A percentile compares a stretch with the other conserved stretches of the same genome.
phyloP scores from a whole-genome alignment of 495 filamentous ascomycete species.

The Neurospora sp. region DNA sequence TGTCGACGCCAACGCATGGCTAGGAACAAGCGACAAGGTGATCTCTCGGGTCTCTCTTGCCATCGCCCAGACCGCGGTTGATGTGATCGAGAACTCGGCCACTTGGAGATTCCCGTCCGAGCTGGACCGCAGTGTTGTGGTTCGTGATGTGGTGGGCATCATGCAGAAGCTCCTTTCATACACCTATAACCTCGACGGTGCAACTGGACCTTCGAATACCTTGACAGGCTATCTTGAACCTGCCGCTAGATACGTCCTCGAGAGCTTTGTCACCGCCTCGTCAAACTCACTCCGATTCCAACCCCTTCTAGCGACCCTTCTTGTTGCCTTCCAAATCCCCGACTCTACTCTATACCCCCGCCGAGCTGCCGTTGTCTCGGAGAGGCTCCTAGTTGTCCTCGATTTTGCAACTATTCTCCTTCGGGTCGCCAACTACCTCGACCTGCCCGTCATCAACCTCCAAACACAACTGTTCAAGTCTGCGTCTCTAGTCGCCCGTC shows the following conservation, averaged over 20 bases:
- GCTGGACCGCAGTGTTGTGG: constrained; percentile 48
- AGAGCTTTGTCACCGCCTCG: constrained; percentile 62
- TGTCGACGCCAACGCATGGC: constrained; percentile 45
- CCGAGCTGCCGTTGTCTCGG: constrained; percentile 44
- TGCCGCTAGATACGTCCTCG: constrained; percentile 63
- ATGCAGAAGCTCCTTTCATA: constrained; percentile 64
- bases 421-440: constrained; percentile 55
- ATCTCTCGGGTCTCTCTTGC: constrained; percentile 62
- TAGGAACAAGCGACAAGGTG: constrained; percentile 66
- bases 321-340: constrained; percentile 55
- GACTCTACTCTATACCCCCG: constrained; percentile 53
- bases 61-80: constrained; percentile 61
- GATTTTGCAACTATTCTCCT: constrained; percentile 58
- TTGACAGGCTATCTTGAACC: constrained; percentile 51
- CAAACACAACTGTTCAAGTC: constrained; percentile 73
- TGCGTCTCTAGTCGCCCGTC: constrained; percentile 60
- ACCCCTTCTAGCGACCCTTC: constrained; percentile 62
- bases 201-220: constrained; percentile 44
- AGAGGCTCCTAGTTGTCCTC: constrained; percentile 54
- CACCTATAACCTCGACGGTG: constrained; percentile 57
- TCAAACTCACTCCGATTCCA: constrained; percentile 62
- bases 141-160: constrained; percentile 46
- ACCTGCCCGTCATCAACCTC: constrained; percentile 49
- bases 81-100: constrained; percentile 69
- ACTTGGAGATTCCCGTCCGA: constrained; percentile 71